Conservation (phyloP, 495 filamentous ascomycete genomes). For the Cenococcum geophilum region DNA sequence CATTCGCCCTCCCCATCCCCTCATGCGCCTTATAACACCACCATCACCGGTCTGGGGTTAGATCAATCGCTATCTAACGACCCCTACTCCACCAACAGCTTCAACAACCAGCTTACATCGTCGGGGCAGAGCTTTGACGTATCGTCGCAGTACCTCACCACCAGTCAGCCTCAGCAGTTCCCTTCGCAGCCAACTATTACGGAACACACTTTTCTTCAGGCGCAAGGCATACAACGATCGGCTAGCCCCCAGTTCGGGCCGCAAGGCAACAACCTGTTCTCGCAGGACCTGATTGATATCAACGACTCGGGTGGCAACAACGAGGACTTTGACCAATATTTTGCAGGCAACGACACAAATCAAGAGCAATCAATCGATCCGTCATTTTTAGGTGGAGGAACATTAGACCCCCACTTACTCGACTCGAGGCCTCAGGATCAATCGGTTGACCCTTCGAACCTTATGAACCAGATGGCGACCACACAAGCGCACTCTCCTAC, state of each 20-base stretch:
- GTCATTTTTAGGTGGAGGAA: conserved; percentile 24
- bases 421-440: conserved; percentile 36
- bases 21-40: conserved; percentile 26
- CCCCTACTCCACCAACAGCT: conserved; percentile 23
- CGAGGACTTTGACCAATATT: conserved; percentile 30
- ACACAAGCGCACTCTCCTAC: conserved; percentile 63
- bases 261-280: conserved; percentile 33
- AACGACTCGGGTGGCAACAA: conserved; percentile 23
- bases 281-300: conserved; percentile 29
- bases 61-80: conserved; percentile 31
- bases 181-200: conserved; percentile 21
- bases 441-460: conserved; percentile 55
- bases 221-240: conserved; percentile 18
- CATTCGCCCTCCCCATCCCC: conserved; percentile 37
- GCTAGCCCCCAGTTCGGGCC: conserved; percentile 30
- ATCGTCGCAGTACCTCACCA: conserved; percentile 25
- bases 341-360: conserved; percentile 24
- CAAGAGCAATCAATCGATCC: conserved; percentile 36
- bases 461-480: conserved; percentile 56
- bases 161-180: conserved; percentile 26
- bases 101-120: conserved; percentile 5
- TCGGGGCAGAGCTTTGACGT: conserved; percentile 23
- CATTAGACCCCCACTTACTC: conserved; percentile 32
- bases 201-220: conserved; percentile 29
- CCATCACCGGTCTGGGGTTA: conserved; percentile 24